Conservation (phyloP, 805 yeast species). For the Zygoascus tannicola region DNA sequence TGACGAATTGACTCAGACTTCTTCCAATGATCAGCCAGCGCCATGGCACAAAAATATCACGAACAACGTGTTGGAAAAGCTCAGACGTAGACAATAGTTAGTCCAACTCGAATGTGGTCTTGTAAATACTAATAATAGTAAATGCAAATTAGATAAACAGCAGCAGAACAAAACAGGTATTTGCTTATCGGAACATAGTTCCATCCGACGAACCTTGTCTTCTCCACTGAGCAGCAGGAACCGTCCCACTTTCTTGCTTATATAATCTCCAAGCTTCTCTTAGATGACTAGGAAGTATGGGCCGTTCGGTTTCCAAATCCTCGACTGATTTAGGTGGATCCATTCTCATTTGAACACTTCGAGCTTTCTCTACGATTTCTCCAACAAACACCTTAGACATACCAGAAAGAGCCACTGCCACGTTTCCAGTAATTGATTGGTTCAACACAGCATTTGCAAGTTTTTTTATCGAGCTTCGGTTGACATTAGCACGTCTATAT, state of each 20-base stretch:
- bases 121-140: no score
- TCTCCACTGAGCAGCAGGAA: conserved; percentile 59
- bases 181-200: conserved; percentile 48
- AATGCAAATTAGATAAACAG: no score
- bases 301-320: conserved; percentile 27
- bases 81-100: no score
- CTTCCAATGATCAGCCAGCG: no score
- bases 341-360: conserved; percentile 51
- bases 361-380: conserved; percentile 75
- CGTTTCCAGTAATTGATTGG: conserved; percentile 69
- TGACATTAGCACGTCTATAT: conserved; percentile 67
- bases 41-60: no score
- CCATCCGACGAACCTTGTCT: conserved; percentile 68
- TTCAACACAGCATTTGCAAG: conserved; percentile 70
- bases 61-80: no score
- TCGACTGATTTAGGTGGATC: conserved; percentile 26
- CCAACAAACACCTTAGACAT: conserved; percentile 84
- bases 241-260: conserved; percentile 54
- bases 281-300: conserved; percentile 74
- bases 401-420: conserved; percentile 76
- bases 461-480: conserved; percentile 68
- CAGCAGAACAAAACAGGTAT: no score
- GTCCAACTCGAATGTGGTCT: no score
- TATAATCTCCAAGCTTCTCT: conserved; percentile 83
- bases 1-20: no score